Evolutionary conservation across 139 green algal species (phyloP), one percentile per base, ranked within the genome.

Genomic region (Limnomonas spitsbergensis): DNA sequence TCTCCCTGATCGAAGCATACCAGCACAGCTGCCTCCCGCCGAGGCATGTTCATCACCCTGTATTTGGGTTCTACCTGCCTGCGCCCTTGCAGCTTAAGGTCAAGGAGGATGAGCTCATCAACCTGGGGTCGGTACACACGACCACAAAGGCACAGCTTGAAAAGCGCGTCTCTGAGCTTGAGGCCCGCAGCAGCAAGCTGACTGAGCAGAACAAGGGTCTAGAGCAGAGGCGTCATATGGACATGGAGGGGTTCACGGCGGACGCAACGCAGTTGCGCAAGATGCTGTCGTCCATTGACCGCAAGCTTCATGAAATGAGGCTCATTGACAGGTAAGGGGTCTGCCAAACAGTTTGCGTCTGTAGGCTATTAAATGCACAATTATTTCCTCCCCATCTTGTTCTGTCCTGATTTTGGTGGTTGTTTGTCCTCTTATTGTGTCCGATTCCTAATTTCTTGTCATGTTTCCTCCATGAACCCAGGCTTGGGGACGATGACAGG

Each of bases 251-350:
- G 38, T 95, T 88, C 82, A 82, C 75, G 1, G 83, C 75, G 29
- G 91, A 95, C 73, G 81, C 94, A n/a, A 86, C 83, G 3, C 39
- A 86, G 36, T 86, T 95, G 80, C 86, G 91, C 53, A 89, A 91
- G 79, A 85, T 85, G 77, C 82, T 95, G 40, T 74, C 73, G 0
- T 89, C 86, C 6, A 85, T 93, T 20, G 91, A 96, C 67, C 80
- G 90, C 26, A 90, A 89, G 77, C 81, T 96, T 75, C 89, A 93
- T 39, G 85, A 93, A 80, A 92, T 93, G 88, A 53, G 89, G 37
- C 80, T 96, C 31, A 61, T 86, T 26, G 80, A 93, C 32, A 77
- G 83, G 83, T 88, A n/a, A n/a, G n/a, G n/a, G n/a, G n/a, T n/a
- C n/a, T n/a, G n/a, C n/a, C n/a, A n/a, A 53, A 2, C n/a, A n/a